Evolutionary conservation across 176 grass and related monocot species (phyloP), one percentile per base, ranked within the genome.

Genomic region (Ensete ventricosum): DNA sequence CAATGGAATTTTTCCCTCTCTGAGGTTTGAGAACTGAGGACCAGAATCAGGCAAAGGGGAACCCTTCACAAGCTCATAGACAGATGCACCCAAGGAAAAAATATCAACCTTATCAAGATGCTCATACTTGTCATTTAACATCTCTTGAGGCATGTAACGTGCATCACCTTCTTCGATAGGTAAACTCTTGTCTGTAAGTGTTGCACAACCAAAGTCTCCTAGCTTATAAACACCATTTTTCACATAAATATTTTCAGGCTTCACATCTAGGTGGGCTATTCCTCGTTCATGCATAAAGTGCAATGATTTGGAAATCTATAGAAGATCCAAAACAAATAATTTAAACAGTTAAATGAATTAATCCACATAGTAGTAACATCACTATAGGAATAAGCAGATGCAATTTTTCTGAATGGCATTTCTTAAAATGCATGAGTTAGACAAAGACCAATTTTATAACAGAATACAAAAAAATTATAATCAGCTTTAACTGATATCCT

Each of bases 51-150:
- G 90, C 83, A 98, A 82, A 0, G 75, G 77, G 9, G 85, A 89
- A 67, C 95, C 95, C 85, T 84, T 93, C 69, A 84, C 75, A 22
- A 98, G 86, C 78, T 98, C 95, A 84, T 93, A 98, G 34, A 64
- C 62, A 12, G 95, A 59, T 24, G 90, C 88, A 71, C 94, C 95
- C 19, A 98, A 82, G 65, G 90, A 91, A 77, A 98, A 98, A 24
- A 98, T 91, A 60, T 98, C 95, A 25, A 98, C 95, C 84, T 93
- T 98, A 75, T 98, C 88, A 65, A 93, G 86, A 89, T 93, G 64
- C 68, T 98, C 95, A 10, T 85, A 87, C 77, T 87, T 82, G 50
- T 98, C 95, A 62, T 91, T 98, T 64, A 98, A 76, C 84, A 98
- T 87, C 74, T 98, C 95, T 9, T 79, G 84, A 83, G 95, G 95